Base-by-base conservation (phyloP, 805 yeast species). In the Candida railenensis region DNA sequence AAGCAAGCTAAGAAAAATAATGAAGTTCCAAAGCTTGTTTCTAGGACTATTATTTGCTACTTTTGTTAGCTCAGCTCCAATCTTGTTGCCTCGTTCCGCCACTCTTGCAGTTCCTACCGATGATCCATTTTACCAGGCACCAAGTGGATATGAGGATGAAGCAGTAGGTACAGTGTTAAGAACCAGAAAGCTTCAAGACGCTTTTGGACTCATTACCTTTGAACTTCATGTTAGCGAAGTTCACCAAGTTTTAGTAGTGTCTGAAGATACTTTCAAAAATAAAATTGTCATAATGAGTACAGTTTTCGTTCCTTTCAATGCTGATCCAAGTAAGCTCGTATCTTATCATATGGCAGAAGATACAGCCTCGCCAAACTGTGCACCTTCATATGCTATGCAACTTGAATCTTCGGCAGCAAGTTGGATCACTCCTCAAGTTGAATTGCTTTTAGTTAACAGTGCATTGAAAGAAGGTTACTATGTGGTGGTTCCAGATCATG, bases 401-500 rank as follows among this genome's bases (percentile, higher is more conserved):
- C 45, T 36, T 18, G 57, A 52, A 4, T 32, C 53, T n/a, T 9
- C 22, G 15, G 20, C 28, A 8, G 18, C 25, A 25, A 47, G 48
- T 33, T 51, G 53, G 22, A 25, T 52, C 58, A 47, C 51, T 48
- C 47, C 45, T 48, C n/a, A 47, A 53, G 15, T 41, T 16, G 43
- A 41, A 19, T n/a, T 12, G 7, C 15, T 41, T 16, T 41, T 41
- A 12, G 46, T 58, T 20, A 57, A 50, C 18, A 53, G 49, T 14
- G 59, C 59, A 12, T 53, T 61, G 36, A 36, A 45, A 3, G 47
- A 59, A 22, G 75, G 74, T 4, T 69, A 63, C 55, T 63, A 53
- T 46, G 70, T 69, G 2, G 59, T 62, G 1, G 54, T 57, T 4
- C 64, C 73, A 0, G 73, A 67, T 50, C 65, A 67, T 45, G 67